Base-by-base conservation (phyloP, 768 basidiomycete genomes). In the Suillus sp. region DNA sequence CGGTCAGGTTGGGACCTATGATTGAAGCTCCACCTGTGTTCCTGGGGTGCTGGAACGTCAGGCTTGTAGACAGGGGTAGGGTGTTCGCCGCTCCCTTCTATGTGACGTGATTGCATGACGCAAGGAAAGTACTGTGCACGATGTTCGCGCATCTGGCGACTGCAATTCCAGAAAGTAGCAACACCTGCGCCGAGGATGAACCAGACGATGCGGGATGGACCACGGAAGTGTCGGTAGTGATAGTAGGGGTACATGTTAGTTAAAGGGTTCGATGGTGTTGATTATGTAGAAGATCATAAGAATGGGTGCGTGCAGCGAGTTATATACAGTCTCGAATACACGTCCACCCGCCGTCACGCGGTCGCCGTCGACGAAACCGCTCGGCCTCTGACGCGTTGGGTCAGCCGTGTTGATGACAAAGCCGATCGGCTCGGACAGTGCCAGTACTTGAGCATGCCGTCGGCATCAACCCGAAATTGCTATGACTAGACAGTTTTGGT, bases 181-280 rank as follows among this genome's bases (percentile, higher is more conserved):
- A 65, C 68, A 3, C 75, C 77, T 7, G 85, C 88, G 64, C 90
- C 90, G 66, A 90, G 22, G 67, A 81, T 10, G 79, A 91, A 89
- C 90, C 90, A 91, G 71, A 91, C 35, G 60, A 89, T 47, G 65
- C 90, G 87, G 50, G 84, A 84, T n/a, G 84, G 83, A 7, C 81
- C 70, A 61, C 77, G 72, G 57, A 73, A 74, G 65, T 72, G 60
- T 32, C 66, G 64, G 60, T 68, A 63, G 59, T 69, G 65, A 1
- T 63, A 57, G 62, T 71, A 67, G 0, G 67, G 65, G 14, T 70
- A 57, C 76, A 76, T 76, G 50, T 38, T 51, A 38, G 22, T 50
- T 22, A n/a, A 16, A 18, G 40, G 20, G 11, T 27, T 38, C 2
- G n/a, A n/a, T 37, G 25, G 27, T 57, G 11, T 45, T 57, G 32